These are phyloP conservation scores for Globisporangium middletonii DNA, from an alignment of 352 stramenopile genomes.

Conservation along the genomic window DNA sequence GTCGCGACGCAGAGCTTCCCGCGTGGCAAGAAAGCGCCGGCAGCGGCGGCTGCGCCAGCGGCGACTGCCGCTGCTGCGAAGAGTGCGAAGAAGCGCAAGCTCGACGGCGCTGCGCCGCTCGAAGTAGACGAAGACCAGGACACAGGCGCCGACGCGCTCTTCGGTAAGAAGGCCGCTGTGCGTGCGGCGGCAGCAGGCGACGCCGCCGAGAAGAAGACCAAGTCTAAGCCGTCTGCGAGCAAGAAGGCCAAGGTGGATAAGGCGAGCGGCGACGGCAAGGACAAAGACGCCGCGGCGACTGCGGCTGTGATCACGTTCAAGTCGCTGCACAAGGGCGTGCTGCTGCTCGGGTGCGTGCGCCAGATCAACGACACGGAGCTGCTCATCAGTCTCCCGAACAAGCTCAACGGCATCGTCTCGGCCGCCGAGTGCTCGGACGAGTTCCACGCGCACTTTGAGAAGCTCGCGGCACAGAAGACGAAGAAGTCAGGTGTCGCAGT, in stretches of 20 bases:
- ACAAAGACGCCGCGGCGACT: constrained; percentile 18
- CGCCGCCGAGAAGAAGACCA: constrained; percentile 14
- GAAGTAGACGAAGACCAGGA: constrained; percentile 22
- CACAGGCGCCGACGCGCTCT: constrained; percentile 52
- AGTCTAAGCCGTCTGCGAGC: constrained; percentile 1
- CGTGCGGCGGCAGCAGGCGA: constrained; percentile 8
- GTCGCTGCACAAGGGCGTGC: constrained; percentile 51
- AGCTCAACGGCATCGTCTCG: constrained; percentile 90
- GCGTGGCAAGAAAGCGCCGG: constrained; percentile 51
- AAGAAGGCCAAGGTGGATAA: constrained; percentile 25
- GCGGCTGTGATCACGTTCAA: constrained; percentile 63
- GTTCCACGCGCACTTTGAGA: constrained; percentile 36
- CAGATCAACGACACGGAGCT: constrained; percentile 84
- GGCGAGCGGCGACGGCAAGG: constrained; percentile 6
- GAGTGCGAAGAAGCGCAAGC: constrained; percentile 48
- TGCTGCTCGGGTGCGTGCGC: constrained; percentile 85
- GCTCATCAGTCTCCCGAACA: constrained; percentile 90
- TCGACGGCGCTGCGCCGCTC: constrained; percentile 17
- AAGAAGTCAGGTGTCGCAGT: constrained; percentile 14
- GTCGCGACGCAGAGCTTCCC: constrained; percentile 54
- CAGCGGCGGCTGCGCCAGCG: constrained; percentile 3
- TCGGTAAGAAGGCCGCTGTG: constrained; percentile 68
- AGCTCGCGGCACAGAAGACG: constrained; percentile 18
- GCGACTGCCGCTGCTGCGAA: constrained; percentile 3
- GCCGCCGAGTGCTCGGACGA: constrained; percentile 76